Percentiles rank a stretch among this genome's conserved stretches.
phyloP scores from a whole-genome alignment of 2,329 filamentous ascomycete species.

The Akanthomyces dipterigenus region DNA sequence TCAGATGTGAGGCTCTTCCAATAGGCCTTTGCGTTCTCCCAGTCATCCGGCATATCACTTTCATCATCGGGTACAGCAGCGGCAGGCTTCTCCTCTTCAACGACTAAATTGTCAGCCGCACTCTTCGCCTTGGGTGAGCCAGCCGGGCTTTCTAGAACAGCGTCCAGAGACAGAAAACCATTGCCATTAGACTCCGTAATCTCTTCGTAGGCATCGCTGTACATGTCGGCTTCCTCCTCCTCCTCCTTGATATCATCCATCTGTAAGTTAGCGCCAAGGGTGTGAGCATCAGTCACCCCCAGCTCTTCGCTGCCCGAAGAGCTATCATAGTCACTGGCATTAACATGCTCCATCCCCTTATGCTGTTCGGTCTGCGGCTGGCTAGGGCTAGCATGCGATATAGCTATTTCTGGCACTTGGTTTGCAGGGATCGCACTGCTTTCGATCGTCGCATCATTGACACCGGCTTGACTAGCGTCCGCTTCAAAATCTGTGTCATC shows the following conservation, averaged over 20 bases:
- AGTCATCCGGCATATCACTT: slow-evolving; percentile 37
- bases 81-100: neutral
- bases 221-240: slow-evolving; percentile 46
- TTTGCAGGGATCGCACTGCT: neutral
- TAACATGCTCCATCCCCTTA: slow-evolving; percentile 37
- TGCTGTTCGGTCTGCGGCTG: slow-evolving; percentile 13
- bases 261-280: slow-evolving; percentile 9
- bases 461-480: slow-evolving; percentile 9
- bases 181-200: slow-evolving; percentile 56
- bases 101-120: neutral
- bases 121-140: slow-evolving; percentile 13
- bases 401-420: slow-evolving; percentile 36
- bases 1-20: slow-evolving; percentile 61
- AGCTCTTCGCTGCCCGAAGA: slow-evolving; percentile 7
- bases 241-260: slow-evolving; percentile 36
- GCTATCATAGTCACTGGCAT: slow-evolving; percentile 32
- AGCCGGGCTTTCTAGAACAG: slow-evolving; percentile 57
- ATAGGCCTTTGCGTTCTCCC: slow-evolving; percentile 62
- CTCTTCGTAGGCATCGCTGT: slow-evolving; percentile 73
- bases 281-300: slow-evolving; percentile 10
- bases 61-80: neutral
- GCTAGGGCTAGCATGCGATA: slow-evolving; percentile 38
- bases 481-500: slow-evolving; percentile 4
- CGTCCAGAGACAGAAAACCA: slow-evolving; percentile 67
- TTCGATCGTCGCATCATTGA: neutral